Conservation (phyloP, 768 basidiomycete genomes). For the Lactifluus volemus region DNA sequence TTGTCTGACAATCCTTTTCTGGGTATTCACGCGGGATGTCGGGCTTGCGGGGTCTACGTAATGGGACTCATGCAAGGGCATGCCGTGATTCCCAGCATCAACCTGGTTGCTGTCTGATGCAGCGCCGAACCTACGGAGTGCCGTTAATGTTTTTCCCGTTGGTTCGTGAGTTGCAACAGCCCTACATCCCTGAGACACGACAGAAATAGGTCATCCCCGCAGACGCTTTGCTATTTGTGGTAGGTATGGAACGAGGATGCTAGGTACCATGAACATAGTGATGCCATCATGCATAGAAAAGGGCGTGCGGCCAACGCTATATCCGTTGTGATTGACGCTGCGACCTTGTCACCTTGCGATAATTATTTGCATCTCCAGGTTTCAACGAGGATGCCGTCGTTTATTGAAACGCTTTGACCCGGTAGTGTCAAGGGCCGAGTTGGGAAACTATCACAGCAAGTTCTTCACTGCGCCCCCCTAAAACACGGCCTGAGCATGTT, state of each 20-base stretch:
- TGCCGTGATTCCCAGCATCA: constrained; percentile 4
- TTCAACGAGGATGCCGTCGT: constrained; percentile 13
- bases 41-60: constrained; percentile 3
- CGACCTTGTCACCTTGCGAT: neutral
- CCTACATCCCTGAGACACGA: neutral
- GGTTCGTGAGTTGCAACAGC: neutral
- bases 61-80: constrained; percentile 7
- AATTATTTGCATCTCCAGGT: constrained; percentile 6
- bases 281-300: neutral
- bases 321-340: constrained; percentile 11
- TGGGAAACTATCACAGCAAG: constrained; percentile 78
- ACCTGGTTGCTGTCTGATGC: constrained; percentile 1
- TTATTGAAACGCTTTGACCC: constrained; percentile 9
- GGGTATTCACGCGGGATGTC: neutral
- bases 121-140: neutral
- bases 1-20: neutral
- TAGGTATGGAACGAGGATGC: neutral
- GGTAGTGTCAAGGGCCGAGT: constrained; percentile 54
- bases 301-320: constrained; percentile 3
- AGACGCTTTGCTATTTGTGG: constrained; percentile 4
- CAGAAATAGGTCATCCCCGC: neutral
- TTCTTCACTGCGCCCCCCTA: constrained; percentile 63
- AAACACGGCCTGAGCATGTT: constrained; percentile 31
- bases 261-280: neutral
- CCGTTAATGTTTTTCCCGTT: neutral